Evolutionary conservation across 805 yeast species (phyloP).

Genomic region (Scheffersomyces spartinae): DNA sequence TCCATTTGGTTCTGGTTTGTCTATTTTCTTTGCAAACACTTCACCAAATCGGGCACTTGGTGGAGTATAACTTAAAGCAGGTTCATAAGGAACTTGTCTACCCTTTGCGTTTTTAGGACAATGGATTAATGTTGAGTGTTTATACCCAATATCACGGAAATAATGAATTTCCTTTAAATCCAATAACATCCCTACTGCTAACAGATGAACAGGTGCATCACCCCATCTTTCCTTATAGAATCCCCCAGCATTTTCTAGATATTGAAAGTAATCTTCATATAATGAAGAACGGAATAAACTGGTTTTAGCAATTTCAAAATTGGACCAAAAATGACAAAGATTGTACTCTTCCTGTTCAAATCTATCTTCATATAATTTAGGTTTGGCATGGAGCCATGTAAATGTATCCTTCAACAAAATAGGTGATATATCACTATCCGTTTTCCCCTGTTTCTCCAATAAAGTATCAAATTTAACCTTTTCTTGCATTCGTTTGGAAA

Average conservation of each 20-base stretch:
- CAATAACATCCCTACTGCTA: constrained; percentile 72
- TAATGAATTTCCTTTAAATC: constrained; percentile 68
- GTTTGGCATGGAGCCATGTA: too few species aligned
- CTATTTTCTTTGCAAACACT: constrained; percentile 14
- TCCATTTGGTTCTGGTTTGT: constrained; percentile 28
- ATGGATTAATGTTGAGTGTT: constrained; percentile 70
- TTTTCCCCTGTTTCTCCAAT: too few species aligned
- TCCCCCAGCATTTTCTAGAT: constrained; percentile 65
- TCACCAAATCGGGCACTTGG: constrained; percentile 8
- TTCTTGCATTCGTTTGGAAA: too few species aligned
- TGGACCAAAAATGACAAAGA: constrained; percentile 85
- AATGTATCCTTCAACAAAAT: too few species aligned
- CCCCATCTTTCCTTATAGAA: constrained; percentile 95
- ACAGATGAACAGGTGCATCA: constrained; percentile 88
- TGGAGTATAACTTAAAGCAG: constrained; percentile 20
- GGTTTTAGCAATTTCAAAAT: constrained; percentile 82
- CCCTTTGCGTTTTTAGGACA: constrained; percentile 46
- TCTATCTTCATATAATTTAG: constrained; percentile 37
- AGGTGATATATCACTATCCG: too few species aligned
- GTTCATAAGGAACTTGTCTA: constrained; percentile 34
- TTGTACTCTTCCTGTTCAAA: constrained; percentile 62
- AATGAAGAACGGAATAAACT: constrained; percentile 56
- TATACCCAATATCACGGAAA: constrained; percentile 86
- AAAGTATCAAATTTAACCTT: too few species aligned
- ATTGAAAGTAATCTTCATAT: constrained; percentile 58